Evolutionary conservation across 805 yeast species (phyloP).

Genomic region (Myxozyma udenii): DNA sequence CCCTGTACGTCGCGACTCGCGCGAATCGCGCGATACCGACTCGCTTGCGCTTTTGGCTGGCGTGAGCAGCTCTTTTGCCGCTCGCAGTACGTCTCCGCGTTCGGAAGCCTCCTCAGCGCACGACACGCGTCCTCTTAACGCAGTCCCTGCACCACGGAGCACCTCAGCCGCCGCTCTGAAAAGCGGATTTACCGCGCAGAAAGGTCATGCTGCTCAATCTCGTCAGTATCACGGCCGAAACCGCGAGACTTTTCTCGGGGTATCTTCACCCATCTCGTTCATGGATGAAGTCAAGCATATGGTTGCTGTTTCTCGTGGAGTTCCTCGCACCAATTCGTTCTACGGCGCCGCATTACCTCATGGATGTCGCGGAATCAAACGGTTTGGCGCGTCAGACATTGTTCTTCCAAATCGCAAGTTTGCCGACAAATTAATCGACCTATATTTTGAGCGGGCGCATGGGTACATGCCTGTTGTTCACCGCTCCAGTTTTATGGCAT

Average conservation of each 20-base stretch:
- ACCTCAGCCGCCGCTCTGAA: not conserved
- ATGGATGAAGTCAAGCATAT: not conserved
- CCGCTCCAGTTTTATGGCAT: constrained; percentile 32
- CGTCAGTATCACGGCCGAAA: not conserved
- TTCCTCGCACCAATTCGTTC: not conserved
- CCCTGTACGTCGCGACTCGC: not conserved
- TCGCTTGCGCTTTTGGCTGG: not conserved
- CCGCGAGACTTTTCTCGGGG: not conserved
- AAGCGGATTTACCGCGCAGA: not conserved
- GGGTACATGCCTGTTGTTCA: constrained; percentile 35
- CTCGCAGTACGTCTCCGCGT: no score
- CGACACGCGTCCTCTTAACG: not conserved
- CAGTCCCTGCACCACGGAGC: not conserved
- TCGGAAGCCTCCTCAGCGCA: no score
- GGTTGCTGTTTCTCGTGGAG: not conserved
- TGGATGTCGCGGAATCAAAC: not conserved
- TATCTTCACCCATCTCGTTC: not conserved
- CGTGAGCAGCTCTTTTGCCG: not conserved
- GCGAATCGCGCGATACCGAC: not conserved
- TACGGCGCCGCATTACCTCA: not conserved
- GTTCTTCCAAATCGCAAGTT: constrained; percentile 31
- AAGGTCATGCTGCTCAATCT: not conserved
- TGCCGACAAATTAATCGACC: constrained; percentile 33
- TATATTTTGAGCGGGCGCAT: constrained; percentile 33
- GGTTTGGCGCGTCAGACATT: not conserved